phyloP scores from a whole-genome alignment of 176 grass and related monocot genomes.

The Saccharum officinarum region DNA sequence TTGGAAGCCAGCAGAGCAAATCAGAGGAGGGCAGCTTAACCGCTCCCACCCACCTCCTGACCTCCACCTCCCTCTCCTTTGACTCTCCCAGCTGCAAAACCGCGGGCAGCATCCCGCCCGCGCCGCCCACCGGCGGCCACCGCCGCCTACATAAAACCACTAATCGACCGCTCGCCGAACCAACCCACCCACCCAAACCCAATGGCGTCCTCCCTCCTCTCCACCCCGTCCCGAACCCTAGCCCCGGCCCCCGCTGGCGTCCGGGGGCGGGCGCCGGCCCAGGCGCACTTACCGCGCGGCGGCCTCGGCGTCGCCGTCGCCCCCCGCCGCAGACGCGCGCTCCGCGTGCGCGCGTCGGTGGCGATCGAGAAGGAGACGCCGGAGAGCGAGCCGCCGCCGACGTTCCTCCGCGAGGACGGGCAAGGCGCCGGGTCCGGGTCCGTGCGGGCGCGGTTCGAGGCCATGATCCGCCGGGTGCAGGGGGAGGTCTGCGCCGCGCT shows the following conservation, averaged over 20 bases:
- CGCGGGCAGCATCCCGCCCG: conserved; percentile 45
- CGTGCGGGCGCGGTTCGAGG: conserved; percentile 91
- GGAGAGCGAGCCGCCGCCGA: conserved; percentile 84
- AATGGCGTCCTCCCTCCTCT: conserved; percentile 67
- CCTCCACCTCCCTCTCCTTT: conserved; percentile 9
- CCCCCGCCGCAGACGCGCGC: background rate
- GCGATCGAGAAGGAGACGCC: conserved; percentile 97
- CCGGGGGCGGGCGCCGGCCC: background rate
- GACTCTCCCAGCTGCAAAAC: conserved; percentile 38
- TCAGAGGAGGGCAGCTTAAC: no score
- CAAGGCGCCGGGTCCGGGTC: conserved; percentile 52
- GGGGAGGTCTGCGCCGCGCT: conserved; percentile 89
- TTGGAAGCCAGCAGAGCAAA: background rate
- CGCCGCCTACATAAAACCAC: conserved; percentile 36
- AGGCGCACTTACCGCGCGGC: background rate
- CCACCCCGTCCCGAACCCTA: conserved; percentile 40
- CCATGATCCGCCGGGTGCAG: conserved; percentile 85
- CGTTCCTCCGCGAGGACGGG: conserved; percentile 72
- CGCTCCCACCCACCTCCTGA: background rate
- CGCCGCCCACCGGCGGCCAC: conserved; percentile 54
- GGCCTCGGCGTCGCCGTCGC: background rate
- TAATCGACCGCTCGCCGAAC: background rate
- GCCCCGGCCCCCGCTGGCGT: background rate
- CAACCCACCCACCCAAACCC: background rate
- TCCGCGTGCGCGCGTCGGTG: conserved; percentile 56